A percentile compares a stretch with the other conserved stretches of the same genome.
phyloP scores from a whole-genome alignment of 257 asterid species.

The Sherardia arvensis region DNA sequence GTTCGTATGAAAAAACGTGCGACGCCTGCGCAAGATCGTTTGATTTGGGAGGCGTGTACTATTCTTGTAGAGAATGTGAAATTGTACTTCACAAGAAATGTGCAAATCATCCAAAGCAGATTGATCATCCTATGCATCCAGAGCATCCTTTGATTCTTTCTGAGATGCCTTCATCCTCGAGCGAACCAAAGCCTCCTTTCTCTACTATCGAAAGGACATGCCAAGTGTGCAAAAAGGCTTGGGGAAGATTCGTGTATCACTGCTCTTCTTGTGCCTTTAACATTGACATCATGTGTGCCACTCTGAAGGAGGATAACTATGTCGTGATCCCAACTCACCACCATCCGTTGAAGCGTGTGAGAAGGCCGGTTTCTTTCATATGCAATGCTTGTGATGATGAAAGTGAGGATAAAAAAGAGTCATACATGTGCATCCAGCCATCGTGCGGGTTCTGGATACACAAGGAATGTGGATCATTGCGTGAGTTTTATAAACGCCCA shows the following conservation, averaged over 20 bases:
- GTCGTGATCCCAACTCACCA: neutral
- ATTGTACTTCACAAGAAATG: too few relatives aligned
- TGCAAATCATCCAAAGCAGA: neutral
- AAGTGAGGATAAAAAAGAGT: neutral
- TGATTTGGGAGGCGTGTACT: too few relatives aligned
- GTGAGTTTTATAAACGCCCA: too few relatives aligned
- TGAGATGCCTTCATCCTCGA: too few relatives aligned
- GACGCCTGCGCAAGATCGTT: too few relatives aligned
- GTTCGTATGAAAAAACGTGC: too few relatives aligned
- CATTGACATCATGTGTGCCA: neutral
- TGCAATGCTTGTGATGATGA: conserved; percentile 11
- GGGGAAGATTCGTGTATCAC: neutral
- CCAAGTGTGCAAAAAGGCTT: neutral
- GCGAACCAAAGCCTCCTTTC: neutral
- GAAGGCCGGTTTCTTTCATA: neutral
- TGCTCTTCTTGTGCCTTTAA: neutral
- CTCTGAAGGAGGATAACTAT: too few relatives aligned
- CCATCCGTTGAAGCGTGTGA: neutral
- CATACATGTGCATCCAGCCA: neutral
- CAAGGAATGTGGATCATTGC: conserved; percentile 1
- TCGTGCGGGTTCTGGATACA: conserved; percentile 12
- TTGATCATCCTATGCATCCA: neutral
- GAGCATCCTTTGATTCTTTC: neutral
- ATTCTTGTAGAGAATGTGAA: too few relatives aligned
- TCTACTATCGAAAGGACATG: neutral